A percentile compares a stretch with the other conserved stretches of the same genome.
These are phyloP conservation scores for Eleusine indica DNA, from an alignment of 176 grass and related monocot genomes.

Conservation along the genomic window DNA sequence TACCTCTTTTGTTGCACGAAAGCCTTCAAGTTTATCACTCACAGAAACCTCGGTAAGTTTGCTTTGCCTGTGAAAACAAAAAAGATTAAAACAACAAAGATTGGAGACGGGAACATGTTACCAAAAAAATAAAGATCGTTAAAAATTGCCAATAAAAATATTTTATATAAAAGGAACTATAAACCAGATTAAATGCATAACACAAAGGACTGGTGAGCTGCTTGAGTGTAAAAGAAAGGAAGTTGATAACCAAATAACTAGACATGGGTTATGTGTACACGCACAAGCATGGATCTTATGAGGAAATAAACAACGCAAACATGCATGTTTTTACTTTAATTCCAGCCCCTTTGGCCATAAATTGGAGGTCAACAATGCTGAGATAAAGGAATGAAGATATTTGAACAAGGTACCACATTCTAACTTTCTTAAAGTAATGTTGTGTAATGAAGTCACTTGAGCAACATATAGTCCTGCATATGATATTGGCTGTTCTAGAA, in stretches of 20 bases:
- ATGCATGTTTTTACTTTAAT: background rate
- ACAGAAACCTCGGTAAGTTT: conserved; percentile 96
- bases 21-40: conserved; percentile 96
- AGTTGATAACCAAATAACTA: background rate
- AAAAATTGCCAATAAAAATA: too few relatives aligned
- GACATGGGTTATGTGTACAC: background rate
- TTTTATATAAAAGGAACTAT: background rate
- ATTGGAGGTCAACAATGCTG: background rate
- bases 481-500: conserved; percentile 3
- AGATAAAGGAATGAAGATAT: background rate
- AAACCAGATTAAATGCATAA: background rate
- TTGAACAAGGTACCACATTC: conserved; percentile 2
- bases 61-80: conserved; percentile 40
- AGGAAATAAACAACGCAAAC: background rate
- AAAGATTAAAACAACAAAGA: conserved; percentile 15
- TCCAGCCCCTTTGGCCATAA: background rate
- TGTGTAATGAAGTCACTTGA: background rate
- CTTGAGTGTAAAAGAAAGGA: background rate
- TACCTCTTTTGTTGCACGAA: conserved; percentile 92
- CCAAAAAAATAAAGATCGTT: background rate
- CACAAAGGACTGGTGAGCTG: background rate
- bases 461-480: background rate
- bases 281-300: background rate
- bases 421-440: background rate
- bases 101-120: background rate